Conservation (phyloP, 805 yeast species). For the Saccharomycopsis lassenensis region DNA sequence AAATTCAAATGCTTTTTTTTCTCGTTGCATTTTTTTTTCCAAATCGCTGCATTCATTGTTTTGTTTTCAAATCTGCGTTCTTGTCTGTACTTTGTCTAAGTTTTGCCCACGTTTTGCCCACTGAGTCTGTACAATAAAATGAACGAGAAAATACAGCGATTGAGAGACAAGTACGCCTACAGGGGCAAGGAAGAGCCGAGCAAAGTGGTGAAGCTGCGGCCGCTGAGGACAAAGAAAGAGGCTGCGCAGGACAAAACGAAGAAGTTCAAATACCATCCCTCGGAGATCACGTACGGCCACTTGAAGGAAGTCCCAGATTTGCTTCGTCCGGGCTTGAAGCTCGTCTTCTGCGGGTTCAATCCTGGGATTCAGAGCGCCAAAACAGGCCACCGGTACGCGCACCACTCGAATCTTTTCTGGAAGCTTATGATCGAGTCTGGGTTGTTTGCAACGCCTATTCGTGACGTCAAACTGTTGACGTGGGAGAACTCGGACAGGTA, state of each 20-base stretch:
- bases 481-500: slow-evolving; percentile 30
- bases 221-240: neutral
- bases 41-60: no score
- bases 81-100: no score
- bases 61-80: no score
- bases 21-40: no score
- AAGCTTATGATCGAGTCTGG: slow-evolving; percentile 43
- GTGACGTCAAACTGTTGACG: slow-evolving; percentile 19
- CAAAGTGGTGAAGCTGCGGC: neutral
- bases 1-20: no score
- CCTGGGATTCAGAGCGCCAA: slow-evolving; percentile 57
- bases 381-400: slow-evolving; percentile 64
- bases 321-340: slow-evolving; percentile 20
- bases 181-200: neutral
- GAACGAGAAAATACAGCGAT: no score
- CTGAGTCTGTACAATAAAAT: no score
- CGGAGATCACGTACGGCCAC: slow-evolving; percentile 11
- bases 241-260: no score
- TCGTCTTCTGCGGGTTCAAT: slow-evolving; percentile 61
- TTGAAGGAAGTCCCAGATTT: slow-evolving; percentile 22
- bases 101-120: no score
- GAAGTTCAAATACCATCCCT: slow-evolving; percentile 10
- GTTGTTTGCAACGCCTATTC: slow-evolving; percentile 24
- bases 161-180: no score
- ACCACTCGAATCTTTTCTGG: slow-evolving; percentile 61